A percentile compares a stretch with the other conserved stretches of the same genome.
phyloP scores from a whole-genome alignment of 2,329 filamentous ascomycete genomes.

The Aspergillus terreus region DNA sequence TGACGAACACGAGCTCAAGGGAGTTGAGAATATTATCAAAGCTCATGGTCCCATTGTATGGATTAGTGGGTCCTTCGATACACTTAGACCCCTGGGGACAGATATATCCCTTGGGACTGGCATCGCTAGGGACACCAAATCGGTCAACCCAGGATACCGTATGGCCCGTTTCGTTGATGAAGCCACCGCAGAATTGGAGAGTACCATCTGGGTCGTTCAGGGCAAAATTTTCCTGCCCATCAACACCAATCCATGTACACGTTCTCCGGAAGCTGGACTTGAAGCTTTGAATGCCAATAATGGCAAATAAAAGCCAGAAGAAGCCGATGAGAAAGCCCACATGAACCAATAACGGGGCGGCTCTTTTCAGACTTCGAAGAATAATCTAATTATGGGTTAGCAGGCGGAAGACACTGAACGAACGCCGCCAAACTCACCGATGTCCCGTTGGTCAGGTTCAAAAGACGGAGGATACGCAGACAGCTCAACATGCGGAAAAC shows the following conservation, averaged over 20 bases:
- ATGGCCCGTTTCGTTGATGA: slow-evolving; percentile 59
- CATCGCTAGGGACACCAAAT: slow-evolving; percentile 46
- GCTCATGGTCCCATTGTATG: slow-evolving; percentile 79
- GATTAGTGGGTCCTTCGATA: slow-evolving; percentile 67
- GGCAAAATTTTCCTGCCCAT: slow-evolving; percentile 36
- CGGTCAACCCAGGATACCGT: slow-evolving; percentile 68
- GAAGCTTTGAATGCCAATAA: slow-evolving; percentile 95
- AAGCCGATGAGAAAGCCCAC: slow-evolving; percentile 93
- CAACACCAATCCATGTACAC: slow-evolving; percentile 72
- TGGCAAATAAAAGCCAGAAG: slow-evolving; percentile 97
- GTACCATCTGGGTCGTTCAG: slow-evolving; percentile 53
- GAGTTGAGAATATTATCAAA: slow-evolving; percentile 95
- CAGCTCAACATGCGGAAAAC: slow-evolving; percentile 97
- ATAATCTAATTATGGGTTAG: slow-evolving; percentile 63
- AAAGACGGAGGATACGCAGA: slow-evolving; percentile 83
- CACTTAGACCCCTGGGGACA: slow-evolving; percentile 83
- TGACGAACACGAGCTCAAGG: slow-evolving; percentile 89
- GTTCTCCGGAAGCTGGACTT: slow-evolving; percentile 74
- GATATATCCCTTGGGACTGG: slow-evolving; percentile 71
- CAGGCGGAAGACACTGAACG: neutral
- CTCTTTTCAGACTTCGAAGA: slow-evolving; percentile 89
- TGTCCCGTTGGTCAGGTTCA: slow-evolving; percentile 89
- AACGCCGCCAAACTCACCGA: slow-evolving; percentile 56
- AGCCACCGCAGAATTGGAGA: slow-evolving; percentile 82
- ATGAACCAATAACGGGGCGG: slow-evolving; percentile 83